Percentiles rank a stretch among this genome's conserved stretches.
Conservation (phyloP, 106 monocot genomes). For the Acorus gramineus region DNA sequence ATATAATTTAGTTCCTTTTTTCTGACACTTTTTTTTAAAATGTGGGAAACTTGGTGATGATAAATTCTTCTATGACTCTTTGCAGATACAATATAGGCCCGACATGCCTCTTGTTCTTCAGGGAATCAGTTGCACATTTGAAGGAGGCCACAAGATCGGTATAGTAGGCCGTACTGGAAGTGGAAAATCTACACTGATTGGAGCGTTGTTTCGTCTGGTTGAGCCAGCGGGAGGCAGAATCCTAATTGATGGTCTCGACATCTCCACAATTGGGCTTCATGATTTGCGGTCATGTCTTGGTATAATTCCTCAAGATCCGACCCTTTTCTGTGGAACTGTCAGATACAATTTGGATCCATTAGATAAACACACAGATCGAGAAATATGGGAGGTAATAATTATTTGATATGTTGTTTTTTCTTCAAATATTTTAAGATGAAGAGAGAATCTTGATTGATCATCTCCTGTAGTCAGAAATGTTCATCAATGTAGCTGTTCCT, state of each 20-base stretch:
- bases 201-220: constrained; percentile 73
- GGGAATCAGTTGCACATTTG: constrained; percentile 74
- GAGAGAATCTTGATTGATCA: too few relatives aligned
- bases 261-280: constrained; percentile 70
- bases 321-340: constrained; percentile 83
- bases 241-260: constrained; percentile 62
- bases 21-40: background rate
- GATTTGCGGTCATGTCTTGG: constrained; percentile 73
- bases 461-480: too few relatives aligned
- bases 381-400: constrained; percentile 82
- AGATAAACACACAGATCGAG: constrained; percentile 45
- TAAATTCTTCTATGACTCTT: background rate
- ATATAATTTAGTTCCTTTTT: background rate
- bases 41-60: background rate
- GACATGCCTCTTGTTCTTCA: constrained; percentile 56
- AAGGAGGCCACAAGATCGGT: constrained; percentile 76
- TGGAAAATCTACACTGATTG: constrained; percentile 75
- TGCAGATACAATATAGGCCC: constrained; percentile 70
- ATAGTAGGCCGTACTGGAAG: constrained; percentile 92
- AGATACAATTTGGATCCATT: constrained; percentile 86
- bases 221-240: constrained; percentile 68
- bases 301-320: constrained; percentile 97
- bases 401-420: background rate
- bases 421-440: background rate
- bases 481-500: too few relatives aligned